phyloP scores from a whole-genome alignment of 345 rosid species.

The Cardamine occulta region DNA sequence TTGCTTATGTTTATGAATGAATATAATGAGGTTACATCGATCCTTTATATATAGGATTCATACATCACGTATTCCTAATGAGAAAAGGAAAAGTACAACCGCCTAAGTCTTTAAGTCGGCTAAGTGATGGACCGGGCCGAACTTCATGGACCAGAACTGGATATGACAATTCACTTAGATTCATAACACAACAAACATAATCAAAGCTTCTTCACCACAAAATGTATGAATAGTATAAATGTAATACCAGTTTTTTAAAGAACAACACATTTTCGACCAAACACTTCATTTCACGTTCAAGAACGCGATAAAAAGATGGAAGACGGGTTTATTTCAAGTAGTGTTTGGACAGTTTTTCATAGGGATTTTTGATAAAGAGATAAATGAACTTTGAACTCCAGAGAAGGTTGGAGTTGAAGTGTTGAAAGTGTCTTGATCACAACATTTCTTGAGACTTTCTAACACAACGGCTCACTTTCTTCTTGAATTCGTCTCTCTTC shows the following conservation, averaged over 20 bases:
- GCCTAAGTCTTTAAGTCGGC: too few species aligned
- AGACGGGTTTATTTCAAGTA: constrained; percentile 37
- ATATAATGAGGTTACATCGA: too few species aligned
- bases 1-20: too few species aligned
- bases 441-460: constrained; percentile 71
- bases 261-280: constrained; percentile 37
- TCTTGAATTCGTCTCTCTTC: constrained; percentile 67
- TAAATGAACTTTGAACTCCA: constrained; percentile 23
- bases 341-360: constrained; percentile 33
- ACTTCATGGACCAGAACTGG: too few species aligned
- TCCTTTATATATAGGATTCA: too few species aligned
- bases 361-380: not conserved
- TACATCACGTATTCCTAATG: too few species aligned
- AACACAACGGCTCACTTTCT: constrained; percentile 70
- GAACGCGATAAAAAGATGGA: constrained; percentile 36
- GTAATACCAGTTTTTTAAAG: constrained; percentile 1
- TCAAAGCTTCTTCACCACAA: constrained; percentile 19
- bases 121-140: too few species aligned
- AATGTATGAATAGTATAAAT: constrained; percentile 26
- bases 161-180: too few species aligned
- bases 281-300: constrained; percentile 31
- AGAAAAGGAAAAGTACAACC: too few species aligned
- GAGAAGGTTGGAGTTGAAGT: not conserved
- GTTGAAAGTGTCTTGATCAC: constrained; percentile 39
- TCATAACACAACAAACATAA: too few species aligned